Evolutionary conservation across 208 protist genomes (phyloP).

Genomic region (Leishmania lainsoni): DNA sequence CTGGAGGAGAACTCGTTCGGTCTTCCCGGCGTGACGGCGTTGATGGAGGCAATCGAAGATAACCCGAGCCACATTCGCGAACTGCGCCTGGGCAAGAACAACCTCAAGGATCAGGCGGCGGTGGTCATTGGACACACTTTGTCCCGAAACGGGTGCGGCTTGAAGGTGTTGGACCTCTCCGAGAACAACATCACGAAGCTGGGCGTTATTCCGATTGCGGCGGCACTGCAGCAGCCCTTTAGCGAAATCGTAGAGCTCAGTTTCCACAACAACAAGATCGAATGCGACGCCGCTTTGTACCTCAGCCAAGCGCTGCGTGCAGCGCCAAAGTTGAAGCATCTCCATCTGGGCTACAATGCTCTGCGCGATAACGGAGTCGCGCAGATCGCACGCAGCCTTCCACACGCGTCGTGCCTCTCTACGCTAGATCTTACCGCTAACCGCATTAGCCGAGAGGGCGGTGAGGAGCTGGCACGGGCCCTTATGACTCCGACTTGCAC

Average conservation of each 20-base stretch:
- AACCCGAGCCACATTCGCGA: constrained; percentile 83
- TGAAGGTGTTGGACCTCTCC: constrained; percentile 89
- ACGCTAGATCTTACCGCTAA: constrained; percentile 91
- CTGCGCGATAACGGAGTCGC: constrained; percentile 78
- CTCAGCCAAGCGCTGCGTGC: constrained; percentile 61
- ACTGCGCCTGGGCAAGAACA: constrained; percentile 85
- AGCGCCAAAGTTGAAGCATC: constrained; percentile 72
- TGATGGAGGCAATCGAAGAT: constrained; percentile 80
- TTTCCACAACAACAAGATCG: constrained; percentile 91
- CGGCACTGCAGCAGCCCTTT: constrained; percentile 56
- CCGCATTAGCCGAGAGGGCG: constrained; percentile 75
- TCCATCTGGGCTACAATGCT: constrained; percentile 90
- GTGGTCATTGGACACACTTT: constrained; percentile 81
- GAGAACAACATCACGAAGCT: constrained; percentile 87
- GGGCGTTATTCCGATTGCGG: constrained; percentile 78
- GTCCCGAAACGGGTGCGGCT: constrained; percentile 66
- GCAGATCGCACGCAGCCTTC: constrained; percentile 69
- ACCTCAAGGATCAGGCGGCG: constrained; percentile 82
- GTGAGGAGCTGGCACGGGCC: constrained; percentile 60
- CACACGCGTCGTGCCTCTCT: constrained; percentile 45
- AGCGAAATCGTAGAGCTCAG: constrained; percentile 85
- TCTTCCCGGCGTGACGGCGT: constrained; percentile 66
- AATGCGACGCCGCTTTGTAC: constrained; percentile 67
- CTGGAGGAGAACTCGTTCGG: constrained; percentile 88
- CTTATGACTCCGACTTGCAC: constrained; percentile 59